Conservation (phyloP, 208 protist genomes). For the Leishmania tropica region DNA sequence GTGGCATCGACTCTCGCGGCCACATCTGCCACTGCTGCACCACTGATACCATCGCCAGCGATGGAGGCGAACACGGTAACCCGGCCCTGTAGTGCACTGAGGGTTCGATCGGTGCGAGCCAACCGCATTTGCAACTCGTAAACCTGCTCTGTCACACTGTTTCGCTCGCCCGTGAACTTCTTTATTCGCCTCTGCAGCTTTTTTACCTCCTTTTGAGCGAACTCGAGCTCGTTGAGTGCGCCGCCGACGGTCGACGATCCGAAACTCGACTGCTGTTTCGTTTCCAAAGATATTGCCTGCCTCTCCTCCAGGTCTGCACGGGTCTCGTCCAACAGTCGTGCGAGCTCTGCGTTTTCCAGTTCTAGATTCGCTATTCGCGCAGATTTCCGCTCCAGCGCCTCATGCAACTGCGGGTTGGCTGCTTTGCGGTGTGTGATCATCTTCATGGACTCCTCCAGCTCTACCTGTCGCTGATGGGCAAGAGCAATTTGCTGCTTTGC, state of each 20-base stretch:
- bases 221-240: neutral
- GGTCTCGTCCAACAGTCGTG: constrained; percentile 45
- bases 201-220: constrained; percentile 33
- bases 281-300: neutral
- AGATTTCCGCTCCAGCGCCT: constrained; percentile 27
- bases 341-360: constrained; percentile 49
- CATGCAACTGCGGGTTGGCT: constrained; percentile 21
- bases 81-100: constrained; percentile 43
- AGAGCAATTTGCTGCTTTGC: constrained; percentile 10
- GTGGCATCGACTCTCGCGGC: constrained; percentile 18
- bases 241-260: neutral
- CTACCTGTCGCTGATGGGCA: constrained; percentile 10
- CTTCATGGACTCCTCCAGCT: constrained; percentile 13
- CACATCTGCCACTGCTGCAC: neutral
- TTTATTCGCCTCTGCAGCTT: constrained; percentile 50
- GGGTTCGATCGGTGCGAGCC: constrained; percentile 36
- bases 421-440: constrained; percentile 20
- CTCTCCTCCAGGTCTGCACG: constrained; percentile 30
- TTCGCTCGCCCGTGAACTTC: constrained; percentile 33
- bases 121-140: constrained; percentile 41
- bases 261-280: neutral
- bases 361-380: constrained; percentile 31
- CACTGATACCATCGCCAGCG: constrained; percentile 7
- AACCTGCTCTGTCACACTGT: constrained; percentile 30
- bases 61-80: constrained; percentile 36